These are phyloP conservation scores for Pyrenophora tritici-repentis DNA, from an alignment of 2,329 filamentous ascomycete genomes.

Conservation along the genomic window DNA sequence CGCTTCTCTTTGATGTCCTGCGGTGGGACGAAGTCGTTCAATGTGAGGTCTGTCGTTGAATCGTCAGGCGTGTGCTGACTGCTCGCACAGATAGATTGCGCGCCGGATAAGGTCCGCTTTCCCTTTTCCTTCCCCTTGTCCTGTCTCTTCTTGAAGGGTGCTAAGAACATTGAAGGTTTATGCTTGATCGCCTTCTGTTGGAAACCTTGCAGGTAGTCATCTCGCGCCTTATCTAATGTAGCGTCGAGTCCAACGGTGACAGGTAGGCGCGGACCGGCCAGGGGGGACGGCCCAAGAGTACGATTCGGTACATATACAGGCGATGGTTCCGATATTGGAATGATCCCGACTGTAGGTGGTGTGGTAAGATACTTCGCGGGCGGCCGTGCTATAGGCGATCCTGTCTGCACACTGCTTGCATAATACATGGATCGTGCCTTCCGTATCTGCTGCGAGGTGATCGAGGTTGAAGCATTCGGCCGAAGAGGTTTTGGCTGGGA, in stretches of 20 bases:
- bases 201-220: conserved; percentile 49
- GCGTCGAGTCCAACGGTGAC: conserved; percentile 32
- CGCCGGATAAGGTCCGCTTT: conserved; percentile 20
- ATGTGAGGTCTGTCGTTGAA: conserved; percentile 11
- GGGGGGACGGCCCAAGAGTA: conserved; percentile 22
- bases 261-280: conserved; percentile 31
- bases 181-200: conserved; percentile 49
- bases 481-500: conserved; percentile 33
- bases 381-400: conserved; percentile 43
- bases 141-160: conserved; percentile 52
- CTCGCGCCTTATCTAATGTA: conserved; percentile 43
- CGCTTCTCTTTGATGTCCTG: conserved; percentile 61
- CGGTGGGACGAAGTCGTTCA: conserved; percentile 30
- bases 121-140: conserved; percentile 33
- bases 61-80: conserved; percentile 16
- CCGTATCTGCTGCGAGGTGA: conserved; percentile 43
- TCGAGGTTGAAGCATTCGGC: conserved; percentile 31
- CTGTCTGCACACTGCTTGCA: conserved; percentile 45
- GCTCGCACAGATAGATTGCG: conserved; percentile 17
- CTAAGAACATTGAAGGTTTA: conserved; percentile 52
- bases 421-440: conserved; percentile 49
- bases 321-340: conserved; percentile 8
- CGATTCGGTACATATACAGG: conserved; percentile 8
- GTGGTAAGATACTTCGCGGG: conserved; percentile 41
- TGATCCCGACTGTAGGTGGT: conserved; percentile 18